Evolutionary conservation across 2,329 filamentous ascomycete genomes (phyloP), one percentile per base, ranked within the genome.

Genomic region (Aureobasidium sp.): DNA sequence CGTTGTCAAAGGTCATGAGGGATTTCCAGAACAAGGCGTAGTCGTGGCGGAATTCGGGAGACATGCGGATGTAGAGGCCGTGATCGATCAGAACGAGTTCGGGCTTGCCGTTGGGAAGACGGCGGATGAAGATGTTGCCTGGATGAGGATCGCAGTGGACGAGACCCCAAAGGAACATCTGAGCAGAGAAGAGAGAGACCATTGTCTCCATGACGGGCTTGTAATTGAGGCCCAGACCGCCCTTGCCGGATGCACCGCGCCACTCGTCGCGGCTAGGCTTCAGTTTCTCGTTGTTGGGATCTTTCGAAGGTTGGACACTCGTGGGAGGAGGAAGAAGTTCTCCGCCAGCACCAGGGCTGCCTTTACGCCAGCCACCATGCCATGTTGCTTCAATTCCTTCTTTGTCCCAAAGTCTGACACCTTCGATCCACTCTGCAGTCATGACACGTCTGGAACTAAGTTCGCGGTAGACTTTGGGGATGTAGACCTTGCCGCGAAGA

Each of bases 111-210:
- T 82, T 86, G 1, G 91, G 89, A 16, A 90, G 80, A 9, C 94
- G 87, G 9, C 94, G 88, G 70, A 97, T 88, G 77, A 99, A 96
- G 73, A 97, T 94, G 76, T 99, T 99, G 32, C 93, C 93, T 1
- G 94, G 94, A 71, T 99, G 94, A 10, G 94, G 94, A 73, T 99
- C 94, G 76, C 93, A 97, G 77, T 99, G 93, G 0, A 97, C 90
- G 47, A 90, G 83, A 13, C 94, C 94, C 90, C 91, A 97, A 66
- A 96, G 87, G 79, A 97, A 99, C 82, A 97, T 97, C 72, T 97
- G 93, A 2, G 91, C 92, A n/a, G 88, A 90, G 78, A 97, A 99
- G 37, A 97, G 82, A 72, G 97, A 93, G 54, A 97, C 85, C 86
- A 97, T 97, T 36, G 91, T 97, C 6, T 88, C 89, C 94, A 97